Evolutionary conservation across 176 grass and related monocot genomes (phyloP).

Genomic region (barley (Hordeum vulgare)): MorexV3_pseudomolecules_assembly NC_058521.1:399524652-399525151

Average conservation of each 20-base stretch:
- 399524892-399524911: constrained; percentile 81
- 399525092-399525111: constrained; percentile 65
- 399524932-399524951: constrained; percentile 51
- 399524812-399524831: constrained; percentile 96
- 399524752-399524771: constrained; percentile 66
- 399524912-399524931: constrained; percentile 75
- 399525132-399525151: constrained; percentile 84
- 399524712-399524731: constrained; percentile 70
- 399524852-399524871: constrained; percentile 85
- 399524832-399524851: constrained; percentile 98
- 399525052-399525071: not conserved
- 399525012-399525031: not conserved
- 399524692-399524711: constrained; percentile 65
- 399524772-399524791: constrained; percentile 43
- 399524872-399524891: constrained; percentile 85
- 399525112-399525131: constrained; percentile 90
- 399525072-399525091: not conserved
- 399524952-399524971: constrained; percentile 24
- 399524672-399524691: constrained; percentile 63
- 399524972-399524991: constrained; percentile 79
- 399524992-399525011: constrained; percentile 81
- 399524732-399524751: constrained; percentile 57
- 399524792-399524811: constrained; percentile 38
- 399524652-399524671: constrained; percentile 54
- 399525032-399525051: not conserved